Evolutionary conservation across 2,329 filamentous ascomycete species (phyloP), one percentile per base, ranked within the genome.

Genomic region (Claviceps pusilla): DNA sequence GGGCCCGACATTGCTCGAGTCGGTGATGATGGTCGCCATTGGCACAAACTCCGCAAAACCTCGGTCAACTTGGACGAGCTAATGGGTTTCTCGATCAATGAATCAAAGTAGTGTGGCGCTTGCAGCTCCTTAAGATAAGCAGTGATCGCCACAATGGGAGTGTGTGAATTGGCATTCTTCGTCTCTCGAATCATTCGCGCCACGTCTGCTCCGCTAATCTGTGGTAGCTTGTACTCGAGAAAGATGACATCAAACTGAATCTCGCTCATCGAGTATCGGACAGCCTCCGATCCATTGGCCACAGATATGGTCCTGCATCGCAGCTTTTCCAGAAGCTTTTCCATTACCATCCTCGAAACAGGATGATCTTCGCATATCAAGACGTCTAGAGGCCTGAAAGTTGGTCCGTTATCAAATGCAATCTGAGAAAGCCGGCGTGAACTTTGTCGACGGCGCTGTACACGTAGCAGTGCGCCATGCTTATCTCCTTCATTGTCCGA

Each of bases 221-320:
- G 89, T 10, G 93, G 91, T 48, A 98, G 75, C 66, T 91, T 94
- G 72, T 89, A 96, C 69, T 98, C 93, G 69, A 95, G 91, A 75
- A 98, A 93, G 66, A 98, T 96, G 62, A 96, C 89, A 69, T 98
- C 93, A 65, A 97, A 98, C 65, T 97, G 95, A 65, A 98, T 91
- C 65, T 97, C 91, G 64, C 91, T 91, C 76, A 95, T 87, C 33
- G 93, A 89, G 69, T 93, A 95, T 28, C 91, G 83, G 62, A 95
- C 85, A 11, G 91, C 93, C 65, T 98, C 93, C 0, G 88, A 84
- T 0, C 93, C 93, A 61, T 90, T 95, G 3, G 84, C 79, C 4
- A 93, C 91, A 3, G 88, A 89, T 63, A 98, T 93, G 9, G 91
- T 96, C 46, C 93, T 87, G 64, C 93, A 98, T 41, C 89, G 86